phyloP scores from a whole-genome alignment of 768 basidiomycete species.

The Russula sp. region DNA sequence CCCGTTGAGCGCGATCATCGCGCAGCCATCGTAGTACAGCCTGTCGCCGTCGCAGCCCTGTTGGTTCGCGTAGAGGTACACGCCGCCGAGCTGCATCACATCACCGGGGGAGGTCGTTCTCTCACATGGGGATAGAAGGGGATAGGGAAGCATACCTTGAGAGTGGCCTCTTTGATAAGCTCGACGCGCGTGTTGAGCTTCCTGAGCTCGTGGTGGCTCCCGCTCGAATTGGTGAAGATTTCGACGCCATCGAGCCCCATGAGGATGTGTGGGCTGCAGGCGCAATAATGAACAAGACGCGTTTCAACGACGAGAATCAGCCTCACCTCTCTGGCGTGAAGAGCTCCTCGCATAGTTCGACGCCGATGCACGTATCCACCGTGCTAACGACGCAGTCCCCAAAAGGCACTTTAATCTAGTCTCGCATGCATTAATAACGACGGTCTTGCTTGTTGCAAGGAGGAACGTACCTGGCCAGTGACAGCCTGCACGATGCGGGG shows the following conservation, averaged over 20 bases:
- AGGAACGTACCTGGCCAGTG: slow-evolving; percentile 62
- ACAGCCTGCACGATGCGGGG: slow-evolving; percentile 84
- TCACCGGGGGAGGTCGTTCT: neutral
- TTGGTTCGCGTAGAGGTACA: slow-evolving; percentile 98
- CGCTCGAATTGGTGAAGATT: slow-evolving; percentile 98
- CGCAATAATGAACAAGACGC: neutral
- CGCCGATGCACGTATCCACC: slow-evolving; percentile 90
- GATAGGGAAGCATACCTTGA: slow-evolving; percentile 53
- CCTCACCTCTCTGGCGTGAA: slow-evolving; percentile 90
- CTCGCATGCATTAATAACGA: neutral
- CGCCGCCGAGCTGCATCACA: slow-evolving; percentile 71
- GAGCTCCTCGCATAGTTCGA: slow-evolving; percentile 95
- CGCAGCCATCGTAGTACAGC: slow-evolving; percentile 95
- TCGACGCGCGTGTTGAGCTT: slow-evolving; percentile 90
- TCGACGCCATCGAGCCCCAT: slow-evolving; percentile 99
- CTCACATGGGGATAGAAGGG: neutral
- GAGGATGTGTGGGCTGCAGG: slow-evolving; percentile 82
- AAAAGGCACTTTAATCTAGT: slow-evolving; percentile 82
- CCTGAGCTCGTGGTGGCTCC: slow-evolving; percentile 97
- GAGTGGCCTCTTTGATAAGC: slow-evolving; percentile 93
- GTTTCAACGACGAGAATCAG: neutral
- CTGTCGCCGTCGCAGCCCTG: slow-evolving; percentile 99
- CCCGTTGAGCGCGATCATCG: slow-evolving; percentile 94
- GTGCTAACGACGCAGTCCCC: slow-evolving; percentile 95
- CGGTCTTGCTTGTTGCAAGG: neutral